Evolutionary conservation across 208 protist genomes (phyloP).

Genomic region (Leptomonas pyrrhocoris): DNA sequence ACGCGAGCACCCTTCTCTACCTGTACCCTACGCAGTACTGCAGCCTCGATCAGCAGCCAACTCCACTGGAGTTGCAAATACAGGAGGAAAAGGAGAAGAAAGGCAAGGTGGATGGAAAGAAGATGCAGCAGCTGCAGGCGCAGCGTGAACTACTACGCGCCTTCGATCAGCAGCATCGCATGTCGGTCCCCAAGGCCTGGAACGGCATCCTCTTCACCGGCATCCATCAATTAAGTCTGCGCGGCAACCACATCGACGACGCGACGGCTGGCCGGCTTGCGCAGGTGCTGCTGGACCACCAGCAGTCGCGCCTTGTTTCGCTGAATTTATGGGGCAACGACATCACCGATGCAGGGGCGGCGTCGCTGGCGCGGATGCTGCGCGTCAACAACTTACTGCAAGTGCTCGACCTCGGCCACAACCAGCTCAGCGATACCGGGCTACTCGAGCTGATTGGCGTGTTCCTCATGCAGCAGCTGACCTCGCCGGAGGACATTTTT

Average conservation of each 20-base stretch:
- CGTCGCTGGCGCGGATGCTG: conserved; percentile 60
- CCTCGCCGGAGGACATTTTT: conserved; percentile 47
- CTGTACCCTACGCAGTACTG: conserved; percentile 75
- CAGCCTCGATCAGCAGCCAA: conserved; percentile 61
- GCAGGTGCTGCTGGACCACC: conserved; percentile 49
- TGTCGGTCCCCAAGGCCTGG: conserved; percentile 73
- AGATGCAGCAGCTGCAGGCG: conserved; percentile 70
- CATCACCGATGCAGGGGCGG: conserved; percentile 76
- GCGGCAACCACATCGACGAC: conserved; percentile 85
- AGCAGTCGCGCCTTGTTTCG: conserved; percentile 69
- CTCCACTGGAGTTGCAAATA: conserved; percentile 68
- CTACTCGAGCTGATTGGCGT: conserved; percentile 63
- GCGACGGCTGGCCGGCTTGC: conserved; percentile 46
- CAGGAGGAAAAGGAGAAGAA: conserved; percentile 82
- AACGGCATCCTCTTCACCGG: conserved; percentile 74
- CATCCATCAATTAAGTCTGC: conserved; percentile 75
- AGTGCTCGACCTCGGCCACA: conserved; percentile 83
- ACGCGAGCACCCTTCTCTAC: conserved; percentile 37
- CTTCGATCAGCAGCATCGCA: conserved; percentile 67
- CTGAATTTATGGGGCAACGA: conserved; percentile 90
- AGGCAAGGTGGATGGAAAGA: conserved; percentile 83
- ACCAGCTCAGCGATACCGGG: conserved; percentile 76
- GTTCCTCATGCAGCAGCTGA: conserved; percentile 74
- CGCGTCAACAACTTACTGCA: conserved; percentile 61
- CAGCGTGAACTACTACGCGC: conserved; percentile 66